Evolutionary conservation across 106 monocot genomes (phyloP).

Genomic region (Xerophyta viscosa): DNA sequence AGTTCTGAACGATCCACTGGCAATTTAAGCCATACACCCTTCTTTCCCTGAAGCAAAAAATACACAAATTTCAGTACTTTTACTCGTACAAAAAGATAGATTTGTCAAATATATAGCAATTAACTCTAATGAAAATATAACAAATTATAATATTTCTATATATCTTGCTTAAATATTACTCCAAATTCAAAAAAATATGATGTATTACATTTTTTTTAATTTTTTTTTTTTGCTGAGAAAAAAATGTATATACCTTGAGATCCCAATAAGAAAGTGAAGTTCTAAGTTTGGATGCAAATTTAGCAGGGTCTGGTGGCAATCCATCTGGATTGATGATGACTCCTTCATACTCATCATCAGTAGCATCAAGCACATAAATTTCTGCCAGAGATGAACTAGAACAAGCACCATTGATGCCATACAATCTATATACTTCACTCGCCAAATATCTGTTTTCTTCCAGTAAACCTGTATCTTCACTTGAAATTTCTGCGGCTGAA

Average conservation of each 20-base stretch:
- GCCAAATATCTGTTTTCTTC: slow-evolving; percentile 6
- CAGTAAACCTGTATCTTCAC: slow-evolving; percentile 16
- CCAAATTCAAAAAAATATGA: too few species aligned
- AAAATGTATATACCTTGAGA: slow-evolving; percentile 51
- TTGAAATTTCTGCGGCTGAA: slow-evolving; percentile 14
- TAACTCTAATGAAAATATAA: too few species aligned
- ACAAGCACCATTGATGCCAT: slow-evolving; percentile 8
- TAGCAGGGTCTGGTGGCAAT: slow-evolving; percentile 36
- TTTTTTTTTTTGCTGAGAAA: too few species aligned
- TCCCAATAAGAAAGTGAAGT: slow-evolving; percentile 65
- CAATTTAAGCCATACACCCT: slow-evolving; percentile 87
- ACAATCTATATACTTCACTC: slow-evolving; percentile 11
- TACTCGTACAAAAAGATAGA: too few species aligned
- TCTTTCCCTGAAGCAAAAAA: slow-evolving; percentile 75
- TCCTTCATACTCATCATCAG: slow-evolving; percentile 83
- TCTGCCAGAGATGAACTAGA: slow-evolving; percentile 11
- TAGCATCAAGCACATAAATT: slow-evolving; percentile 41
- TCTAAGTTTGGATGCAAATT: slow-evolving; percentile 38
- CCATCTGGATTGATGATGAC: slow-evolving; percentile 48
- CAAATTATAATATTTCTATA: too few species aligned
- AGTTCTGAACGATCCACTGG: slow-evolving; percentile 60
- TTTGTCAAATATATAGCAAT: too few species aligned
- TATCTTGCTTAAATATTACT: too few species aligned
- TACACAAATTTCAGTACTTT: too few species aligned
- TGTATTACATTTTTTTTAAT: too few species aligned